Percentiles rank a stretch among this genome's conserved stretches.
Conservation (phyloP, 441 rosid genomes). For the Erysimum cheiri region DNA sequence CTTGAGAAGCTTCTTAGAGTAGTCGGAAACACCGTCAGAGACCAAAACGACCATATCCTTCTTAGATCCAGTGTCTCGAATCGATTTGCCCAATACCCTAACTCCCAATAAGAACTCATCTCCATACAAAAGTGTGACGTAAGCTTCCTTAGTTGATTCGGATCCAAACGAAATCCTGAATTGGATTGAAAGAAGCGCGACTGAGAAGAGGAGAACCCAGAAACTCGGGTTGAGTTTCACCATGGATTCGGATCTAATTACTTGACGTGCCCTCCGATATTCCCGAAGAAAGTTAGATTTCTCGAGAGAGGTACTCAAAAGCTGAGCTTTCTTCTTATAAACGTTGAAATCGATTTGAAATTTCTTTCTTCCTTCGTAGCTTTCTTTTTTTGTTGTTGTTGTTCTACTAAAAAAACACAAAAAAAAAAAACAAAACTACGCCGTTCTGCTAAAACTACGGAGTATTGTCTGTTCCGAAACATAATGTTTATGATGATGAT, state of each 20-base stretch:
- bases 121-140: slow-evolving; percentile 85
- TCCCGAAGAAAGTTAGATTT: slow-evolving; percentile 45
- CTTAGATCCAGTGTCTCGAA: slow-evolving; percentile 73
- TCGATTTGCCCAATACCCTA: slow-evolving; percentile 92
- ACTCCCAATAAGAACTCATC: slow-evolving; percentile 97
- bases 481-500: too few species aligned
- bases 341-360: slow-evolving; percentile 31
- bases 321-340: slow-evolving; percentile 11
- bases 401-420: background rate
- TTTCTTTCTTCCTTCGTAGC: slow-evolving; percentile 12
- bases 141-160: slow-evolving; percentile 62
- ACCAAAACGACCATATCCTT: slow-evolving; percentile 89
- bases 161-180: slow-evolving; percentile 47
- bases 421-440: too few species aligned
- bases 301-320: slow-evolving; percentile 26
- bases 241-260: slow-evolving; percentile 32
- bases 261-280: slow-evolving; percentile 25
- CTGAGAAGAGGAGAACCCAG: slow-evolving; percentile 43
- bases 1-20: slow-evolving; percentile 70
- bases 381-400: background rate
- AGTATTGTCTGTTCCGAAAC: too few species aligned
- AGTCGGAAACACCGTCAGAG: slow-evolving; percentile 90
- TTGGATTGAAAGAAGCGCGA: slow-evolving; percentile 45
- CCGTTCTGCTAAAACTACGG: too few species aligned
- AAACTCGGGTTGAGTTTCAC: slow-evolving; percentile 48